Base-by-base conservation (phyloP, 495 filamentous ascomycete species). In the Staphylotrichum longicolle region DNA sequence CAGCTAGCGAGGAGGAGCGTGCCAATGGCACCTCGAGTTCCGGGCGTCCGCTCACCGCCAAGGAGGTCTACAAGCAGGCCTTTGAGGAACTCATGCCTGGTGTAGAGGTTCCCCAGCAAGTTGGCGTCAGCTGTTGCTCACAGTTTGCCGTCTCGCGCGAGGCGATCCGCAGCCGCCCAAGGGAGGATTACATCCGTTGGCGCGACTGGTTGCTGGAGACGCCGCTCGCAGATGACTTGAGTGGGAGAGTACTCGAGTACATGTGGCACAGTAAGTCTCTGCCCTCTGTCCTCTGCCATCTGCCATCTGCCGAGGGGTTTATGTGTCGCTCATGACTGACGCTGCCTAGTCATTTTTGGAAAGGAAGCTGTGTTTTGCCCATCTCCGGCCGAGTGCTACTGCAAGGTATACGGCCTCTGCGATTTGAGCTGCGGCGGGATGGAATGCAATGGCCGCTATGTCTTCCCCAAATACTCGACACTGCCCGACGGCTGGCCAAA, bases 231-330 rank as follows among this genome's bases (percentile, higher is more conserved):
- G 85, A 88, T 57, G 75, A 76, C 32, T 68, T 82, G 41, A 85
- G 80, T 47, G 88, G 88, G 5, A 68, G 87, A 14, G 76, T 91
- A 14, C 78, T 89, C 75, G 88, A 91, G 73, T 90, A 86, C 65
- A 67, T 85, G 60, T 91, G 88, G 88, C 88, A 91, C 73, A 82
- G 87, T 62, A 78, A 86, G 62, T 88, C 84, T 56, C 27, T 27
- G 20, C 20, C 20, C 20, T 27, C 20, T 27, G 20, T 1, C 20
- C 66, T 32, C 9, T 30, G n/a, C 12, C 14, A 14, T 32, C 9
- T 30, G n/a, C 12, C 14, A 14, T 27, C 20, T 27, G 20, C 5
- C 5, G 14, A 12, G 20, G 12, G 20, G 2, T 8, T 15, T 10
- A 32, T 30, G 20, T 42, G 40, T 4, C 49, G n/a, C 9, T 12